Evolutionary conservation across 768 basidiomycete genomes (phyloP).

Genomic region (Scleroderma citrinum): DNA sequence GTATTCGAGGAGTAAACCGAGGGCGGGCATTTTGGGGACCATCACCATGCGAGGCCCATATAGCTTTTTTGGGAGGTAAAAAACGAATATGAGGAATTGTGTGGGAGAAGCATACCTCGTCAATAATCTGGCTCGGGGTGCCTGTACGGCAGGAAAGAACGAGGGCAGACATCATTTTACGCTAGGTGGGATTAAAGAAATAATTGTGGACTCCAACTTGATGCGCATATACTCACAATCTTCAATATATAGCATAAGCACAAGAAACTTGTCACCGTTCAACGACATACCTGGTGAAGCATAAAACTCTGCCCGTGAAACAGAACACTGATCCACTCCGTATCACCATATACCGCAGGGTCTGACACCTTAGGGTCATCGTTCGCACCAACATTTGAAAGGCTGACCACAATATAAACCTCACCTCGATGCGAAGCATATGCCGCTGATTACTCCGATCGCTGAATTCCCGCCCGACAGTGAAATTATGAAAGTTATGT

Average conservation of each 20-base stretch:
- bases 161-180: constrained; percentile 92
- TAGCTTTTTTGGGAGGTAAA: constrained; percentile 53
- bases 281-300: constrained; percentile 84
- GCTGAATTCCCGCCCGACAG: constrained; percentile 76
- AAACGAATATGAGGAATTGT: background rate
- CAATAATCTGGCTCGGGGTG: constrained; percentile 69
- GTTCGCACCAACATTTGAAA: background rate
- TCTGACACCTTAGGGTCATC: constrained; percentile 56
- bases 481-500: constrained; percentile 98
- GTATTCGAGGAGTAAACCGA: constrained; percentile 88
- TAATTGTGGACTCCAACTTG: constrained; percentile 4
- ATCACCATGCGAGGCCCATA: constrained; percentile 74
- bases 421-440: constrained; percentile 83
- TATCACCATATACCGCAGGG: constrained; percentile 84
- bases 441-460: constrained; percentile 80
- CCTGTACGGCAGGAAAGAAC: constrained; percentile 74
- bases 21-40: constrained; percentile 92
- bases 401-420: background rate
- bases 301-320: constrained; percentile 99
- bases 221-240: constrained; percentile 22
- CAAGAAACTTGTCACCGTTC: constrained; percentile 10
- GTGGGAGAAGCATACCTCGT: constrained; percentile 43
- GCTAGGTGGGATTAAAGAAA: constrained; percentile 36
- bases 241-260: constrained; percentile 14
- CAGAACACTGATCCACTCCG: constrained; percentile 90